Percentiles rank a stretch among this genome's conserved stretches.
phyloP scores from a whole-genome alignment of 2,329 filamentous ascomycete species.

The Apiospora kogelbergensis region DNA sequence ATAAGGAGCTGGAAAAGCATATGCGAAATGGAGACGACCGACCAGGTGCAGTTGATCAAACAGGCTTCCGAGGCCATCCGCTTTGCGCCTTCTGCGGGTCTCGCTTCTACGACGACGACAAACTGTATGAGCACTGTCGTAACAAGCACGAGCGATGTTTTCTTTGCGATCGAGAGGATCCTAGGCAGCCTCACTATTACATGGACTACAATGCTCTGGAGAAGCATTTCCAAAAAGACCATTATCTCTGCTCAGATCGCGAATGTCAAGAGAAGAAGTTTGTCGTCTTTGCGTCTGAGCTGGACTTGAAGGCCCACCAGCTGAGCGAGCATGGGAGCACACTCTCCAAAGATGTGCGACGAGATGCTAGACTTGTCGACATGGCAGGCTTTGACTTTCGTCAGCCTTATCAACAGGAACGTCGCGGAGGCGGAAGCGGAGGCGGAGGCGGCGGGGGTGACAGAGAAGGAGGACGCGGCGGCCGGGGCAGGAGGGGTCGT shows the following conservation, averaged over 20 bases:
- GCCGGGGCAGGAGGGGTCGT: constrained; percentile 52
- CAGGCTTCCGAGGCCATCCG: constrained; percentile 93
- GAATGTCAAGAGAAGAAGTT: constrained; percentile 98
- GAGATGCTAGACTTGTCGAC: constrained; percentile 83
- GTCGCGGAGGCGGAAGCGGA: constrained; percentile 51
- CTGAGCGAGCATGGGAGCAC: constrained; percentile 77
- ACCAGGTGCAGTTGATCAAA: constrained; percentile 87
- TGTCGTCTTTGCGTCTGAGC: constrained; percentile 90
- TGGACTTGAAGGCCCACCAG: constrained; percentile 94
- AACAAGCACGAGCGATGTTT: constrained; percentile 95
- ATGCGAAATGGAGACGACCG: constrained; percentile 90
- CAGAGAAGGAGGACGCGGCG: constrained; percentile 21
- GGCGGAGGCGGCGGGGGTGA: constrained; percentile 44
- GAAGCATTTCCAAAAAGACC: constrained; percentile 81
- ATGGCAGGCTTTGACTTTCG: constrained; percentile 83
- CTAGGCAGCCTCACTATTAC: constrained; percentile 83
- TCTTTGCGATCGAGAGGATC: constrained; percentile 75
- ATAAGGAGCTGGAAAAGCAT: constrained; percentile 78
- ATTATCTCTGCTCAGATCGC: constrained; percentile 79
- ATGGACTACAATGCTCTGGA: constrained; percentile 85
- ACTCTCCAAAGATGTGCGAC: constrained; percentile 77
- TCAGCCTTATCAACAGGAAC: constrained; percentile 66
- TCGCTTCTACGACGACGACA: constrained; percentile 94
- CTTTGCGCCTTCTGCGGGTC: constrained; percentile 90
- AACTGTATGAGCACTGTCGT: constrained; percentile 89